Base-by-base conservation (phyloP, 176 grass and related monocot genomes). In the Oryza glaberrima region DNA sequence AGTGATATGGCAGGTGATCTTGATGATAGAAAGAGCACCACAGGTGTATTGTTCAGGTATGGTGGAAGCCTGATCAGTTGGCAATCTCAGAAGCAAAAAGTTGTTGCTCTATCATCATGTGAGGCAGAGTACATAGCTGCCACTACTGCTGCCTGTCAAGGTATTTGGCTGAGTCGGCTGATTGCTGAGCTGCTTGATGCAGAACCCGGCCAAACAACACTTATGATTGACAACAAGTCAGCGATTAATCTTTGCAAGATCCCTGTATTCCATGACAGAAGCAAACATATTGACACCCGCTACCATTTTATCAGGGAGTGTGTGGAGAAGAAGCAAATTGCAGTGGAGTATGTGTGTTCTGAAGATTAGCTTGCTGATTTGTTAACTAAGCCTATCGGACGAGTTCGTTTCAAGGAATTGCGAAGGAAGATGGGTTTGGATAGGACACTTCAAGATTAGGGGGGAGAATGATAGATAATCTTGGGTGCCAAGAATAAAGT, bases 141-240 rank as follows among this genome's bases (percentile, higher is more conserved):
- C 14, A 66, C 66, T 0, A 16, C 66, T 1, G 12, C 66, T 17
- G 12, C 30, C 0, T 36, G 66, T 68, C 66, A 35, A 35, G 66
- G 66, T 17, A 15, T 68, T 6, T 68, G 28, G 66, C 30, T 68
- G 0, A 3, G 0, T 2, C 36, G 36, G 36, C 36, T 38, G 4
- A 38, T 38, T 5, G 36, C 36, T 38, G 36, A 38, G 36, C 5
- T 17, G 1, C 1, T 35, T 4, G 65, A 4, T 15, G 66, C 7
- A 4, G 65, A 68, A 2, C 28, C 28, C 1, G 1, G 1, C 0
- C 0, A 2, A 17, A 3, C 13, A 4, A 5, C 2, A 6, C 13
- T 68, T 1, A 68, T 36, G 65, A 16, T 68, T 0, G 65, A 68
- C 26, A 68, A 68, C 4, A 28, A 68, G 3, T 68, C 30, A 7